A percentile compares a stretch with the other conserved stretches of the same genome.
phyloP scores from a whole-genome alignment of 148 eudicot species.

The Suaeda aralocaspica region DNA sequence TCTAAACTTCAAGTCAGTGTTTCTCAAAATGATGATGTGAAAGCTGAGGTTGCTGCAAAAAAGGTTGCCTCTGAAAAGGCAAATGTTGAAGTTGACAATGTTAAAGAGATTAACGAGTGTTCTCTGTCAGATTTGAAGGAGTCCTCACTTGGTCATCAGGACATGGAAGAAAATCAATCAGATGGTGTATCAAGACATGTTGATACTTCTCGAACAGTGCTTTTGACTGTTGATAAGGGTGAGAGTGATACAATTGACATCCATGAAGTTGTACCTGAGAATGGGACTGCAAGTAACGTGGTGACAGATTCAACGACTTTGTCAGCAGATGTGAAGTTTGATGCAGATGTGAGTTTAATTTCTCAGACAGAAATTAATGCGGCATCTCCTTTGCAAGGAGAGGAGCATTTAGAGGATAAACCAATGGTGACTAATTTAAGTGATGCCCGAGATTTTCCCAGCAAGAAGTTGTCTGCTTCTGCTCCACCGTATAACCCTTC shows the following conservation, averaged over 20 bases:
- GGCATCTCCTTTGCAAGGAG: constrained; percentile 29
- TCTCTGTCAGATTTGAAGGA: constrained; percentile 24
- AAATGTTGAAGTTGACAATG: constrained; percentile 29
- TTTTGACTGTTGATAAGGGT: constrained; percentile 28
- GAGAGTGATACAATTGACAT: constrained; percentile 43
- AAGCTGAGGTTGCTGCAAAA: constrained; percentile 26
- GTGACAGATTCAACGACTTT: constrained; percentile 30
- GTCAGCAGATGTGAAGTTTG: constrained; percentile 25
- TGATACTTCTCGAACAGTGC: constrained; percentile 24
- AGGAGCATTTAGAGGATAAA: constrained; percentile 47
- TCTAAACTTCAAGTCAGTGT: constrained; percentile 55
- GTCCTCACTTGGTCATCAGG: constrained; percentile 29
- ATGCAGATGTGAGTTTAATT: constrained; percentile 26
- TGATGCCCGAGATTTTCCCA: constrained; percentile 52
- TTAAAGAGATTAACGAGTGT: constrained; percentile 34
- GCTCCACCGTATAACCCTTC: constrained; percentile 91
- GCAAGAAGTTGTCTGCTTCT: constrained; percentile 88
- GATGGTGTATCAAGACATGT: constrained; percentile 26
- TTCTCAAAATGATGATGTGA: constrained; percentile 34
- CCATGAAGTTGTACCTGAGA: constrained; percentile 44
- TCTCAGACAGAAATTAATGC: constrained; percentile 27
- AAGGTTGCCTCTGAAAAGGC: constrained; percentile 23
- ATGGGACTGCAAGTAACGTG: constrained; percentile 23
- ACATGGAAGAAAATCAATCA: constrained; percentile 34
- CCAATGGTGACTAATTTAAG: constrained; percentile 39